phyloP scores from a whole-genome alignment of 768 basidiomycete species.

The Mycena vitilis region DNA sequence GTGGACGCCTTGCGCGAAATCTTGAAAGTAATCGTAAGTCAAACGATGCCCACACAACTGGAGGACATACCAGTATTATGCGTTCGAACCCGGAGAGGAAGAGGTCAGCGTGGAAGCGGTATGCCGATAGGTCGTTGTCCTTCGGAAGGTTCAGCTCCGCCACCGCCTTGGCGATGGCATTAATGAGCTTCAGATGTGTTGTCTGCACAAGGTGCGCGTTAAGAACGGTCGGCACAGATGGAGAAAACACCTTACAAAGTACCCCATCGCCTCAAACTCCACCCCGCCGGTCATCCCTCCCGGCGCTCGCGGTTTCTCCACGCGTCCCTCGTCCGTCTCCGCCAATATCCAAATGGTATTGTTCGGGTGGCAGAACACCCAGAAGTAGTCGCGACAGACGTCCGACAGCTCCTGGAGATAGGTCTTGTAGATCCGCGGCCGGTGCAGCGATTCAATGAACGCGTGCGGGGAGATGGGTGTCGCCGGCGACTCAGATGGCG shows the following conservation, averaged over 20 bases:
- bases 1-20: conserved; percentile 95
- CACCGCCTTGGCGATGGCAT: conserved; percentile 76
- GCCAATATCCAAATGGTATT: conserved; percentile 90
- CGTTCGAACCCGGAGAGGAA: conserved; percentile 94
- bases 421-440: conserved; percentile 80
- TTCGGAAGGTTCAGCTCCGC: conserved; percentile 73
- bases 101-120: conserved; percentile 86
- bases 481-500: conserved; percentile 70
- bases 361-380: conserved; percentile 96
- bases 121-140: conserved; percentile 81
- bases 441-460: conserved; percentile 81
- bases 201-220: conserved; percentile 62
- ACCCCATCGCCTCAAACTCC: conserved; percentile 96
- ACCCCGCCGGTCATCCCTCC: conserved; percentile 99
- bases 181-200: conserved; percentile 87
- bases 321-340: conserved; percentile 85
- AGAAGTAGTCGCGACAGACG: conserved; percentile 93
- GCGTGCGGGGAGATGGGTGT: conserved; percentile 77
- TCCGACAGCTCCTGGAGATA: conserved; percentile 89
- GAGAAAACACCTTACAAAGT: conserved; percentile 74
- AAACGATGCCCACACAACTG: conserved; percentile 3
- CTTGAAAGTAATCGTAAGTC: conserved; percentile 52
- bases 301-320: conserved; percentile 93
- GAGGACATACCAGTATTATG: conserved; percentile 76
- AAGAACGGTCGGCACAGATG: background rate